A percentile compares a stretch with the other conserved stretches of the same genome.
These are phyloP conservation scores for Adansonia rubrostipa DNA, from an alignment of 441 rosid species.

Conservation along the genomic window DNA sequence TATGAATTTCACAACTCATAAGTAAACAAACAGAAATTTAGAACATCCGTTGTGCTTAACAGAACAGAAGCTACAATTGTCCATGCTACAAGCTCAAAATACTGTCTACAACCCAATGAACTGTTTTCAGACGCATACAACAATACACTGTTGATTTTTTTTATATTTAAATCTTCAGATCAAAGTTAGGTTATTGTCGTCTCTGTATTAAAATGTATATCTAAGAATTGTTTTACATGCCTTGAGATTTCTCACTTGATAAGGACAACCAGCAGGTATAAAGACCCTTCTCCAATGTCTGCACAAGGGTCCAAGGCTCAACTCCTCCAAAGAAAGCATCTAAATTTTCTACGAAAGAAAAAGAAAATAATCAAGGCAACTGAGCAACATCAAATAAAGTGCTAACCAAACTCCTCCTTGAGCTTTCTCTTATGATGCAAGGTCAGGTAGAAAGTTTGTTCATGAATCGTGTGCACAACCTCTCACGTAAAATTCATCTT, in stretches of 20 bases:
- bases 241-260: slow-evolving; percentile 89
- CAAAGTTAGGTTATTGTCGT: neutral
- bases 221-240: slow-evolving; percentile 35
- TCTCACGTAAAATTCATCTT: slow-evolving; percentile 20
- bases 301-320: slow-evolving; percentile 87
- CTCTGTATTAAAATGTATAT: neutral
- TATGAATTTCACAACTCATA: no score
- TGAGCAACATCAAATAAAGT: slow-evolving; percentile 3
- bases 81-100: no score
- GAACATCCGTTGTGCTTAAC: no score
- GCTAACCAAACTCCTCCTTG: slow-evolving; percentile 72
- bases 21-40: no score
- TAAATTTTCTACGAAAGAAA: neutral
- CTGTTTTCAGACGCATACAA: no score
- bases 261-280: slow-evolving; percentile 84
- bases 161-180: no score
- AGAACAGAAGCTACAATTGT: no score
- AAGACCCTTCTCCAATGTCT: slow-evolving; percentile 83
- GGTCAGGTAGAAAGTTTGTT: slow-evolving; percentile 67
- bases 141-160: no score
- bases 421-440: slow-evolving; percentile 63
- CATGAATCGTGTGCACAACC: slow-evolving; percentile 80
- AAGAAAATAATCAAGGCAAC: neutral
- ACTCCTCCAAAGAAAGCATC: slow-evolving; percentile 48
- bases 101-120: no score